Evolutionary conservation across 1,284 basidiomycete species (phyloP).

Genomic region (Leccinum colubrinum): DNA sequence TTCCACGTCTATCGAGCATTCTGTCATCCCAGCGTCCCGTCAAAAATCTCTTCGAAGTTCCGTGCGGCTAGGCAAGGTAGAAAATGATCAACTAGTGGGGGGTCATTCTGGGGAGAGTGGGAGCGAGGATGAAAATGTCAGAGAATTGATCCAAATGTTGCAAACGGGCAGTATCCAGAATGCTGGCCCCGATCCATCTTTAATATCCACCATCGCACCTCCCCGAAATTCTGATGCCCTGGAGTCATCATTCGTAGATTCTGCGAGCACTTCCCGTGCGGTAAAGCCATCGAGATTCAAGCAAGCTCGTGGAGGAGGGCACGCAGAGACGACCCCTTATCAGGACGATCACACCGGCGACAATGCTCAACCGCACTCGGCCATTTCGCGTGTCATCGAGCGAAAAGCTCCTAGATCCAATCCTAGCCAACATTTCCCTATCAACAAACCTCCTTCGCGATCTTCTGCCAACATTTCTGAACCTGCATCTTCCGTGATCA

Average conservation of each 20-base stretch:
- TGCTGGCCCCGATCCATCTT: conserved; percentile 40
- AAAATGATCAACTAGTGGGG: conserved; percentile 54
- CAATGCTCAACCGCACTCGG: conserved; percentile 33
- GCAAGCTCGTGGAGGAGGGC: conserved; percentile 18
- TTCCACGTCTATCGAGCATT: conserved; percentile 44
- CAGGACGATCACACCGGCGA: conserved; percentile 8
- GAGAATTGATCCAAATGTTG: conserved; percentile 56
- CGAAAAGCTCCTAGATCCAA: conserved; percentile 15
- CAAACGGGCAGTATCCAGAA: conserved; percentile 59
- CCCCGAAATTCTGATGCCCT: neutral
- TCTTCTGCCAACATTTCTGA: conserved; percentile 3
- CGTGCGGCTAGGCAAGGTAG: conserved; percentile 61
- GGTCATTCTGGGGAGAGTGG: conserved; percentile 53
- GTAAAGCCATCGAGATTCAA: conserved; percentile 40
- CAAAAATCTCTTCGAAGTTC: conserved; percentile 53
- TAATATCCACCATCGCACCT: neutral
- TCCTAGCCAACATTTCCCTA: conserved; percentile 13
- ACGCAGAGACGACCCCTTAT: neutral
- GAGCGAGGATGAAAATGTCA: conserved; percentile 52
- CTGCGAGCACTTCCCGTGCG: conserved; percentile 1
- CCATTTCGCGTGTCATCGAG: conserved; percentile 28
- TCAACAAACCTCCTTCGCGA: conserved; percentile 11
- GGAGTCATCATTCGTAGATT: neutral
- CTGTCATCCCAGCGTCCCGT: conserved; percentile 50
- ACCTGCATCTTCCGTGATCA: conserved; percentile 4